These are phyloP conservation scores for Macroventuria anomochaeta DNA, from an alignment of 2,329 filamentous ascomycete genomes.

Conservation along the genomic window DNA sequence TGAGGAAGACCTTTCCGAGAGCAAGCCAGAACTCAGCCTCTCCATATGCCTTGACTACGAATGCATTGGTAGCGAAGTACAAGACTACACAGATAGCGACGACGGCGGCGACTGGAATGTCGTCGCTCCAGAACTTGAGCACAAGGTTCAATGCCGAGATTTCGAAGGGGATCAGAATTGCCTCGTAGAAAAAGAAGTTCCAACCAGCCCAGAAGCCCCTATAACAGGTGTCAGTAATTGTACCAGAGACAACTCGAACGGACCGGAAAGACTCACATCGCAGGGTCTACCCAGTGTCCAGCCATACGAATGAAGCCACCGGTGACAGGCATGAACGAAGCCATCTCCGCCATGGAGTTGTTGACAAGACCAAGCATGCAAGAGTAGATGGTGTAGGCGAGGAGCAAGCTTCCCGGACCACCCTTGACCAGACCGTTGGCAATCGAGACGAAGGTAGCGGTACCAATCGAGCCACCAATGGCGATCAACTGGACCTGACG, in stretches of 20 bases:
- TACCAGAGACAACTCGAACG: not conserved
- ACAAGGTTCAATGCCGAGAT: constrained; percentile 50
- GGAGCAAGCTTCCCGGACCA: constrained; percentile 59
- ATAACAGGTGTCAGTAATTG: not conserved
- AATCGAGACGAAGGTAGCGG: constrained; percentile 64
- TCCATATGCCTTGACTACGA: constrained; percentile 51
- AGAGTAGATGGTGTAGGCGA: constrained; percentile 63
- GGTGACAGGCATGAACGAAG: constrained; percentile 64
- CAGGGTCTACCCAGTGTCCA: constrained; percentile 64
- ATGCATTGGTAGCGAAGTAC: constrained; percentile 47
- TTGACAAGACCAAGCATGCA: constrained; percentile 64
- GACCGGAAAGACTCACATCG: constrained; percentile 54
- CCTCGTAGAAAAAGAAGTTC: constrained; percentile 58
- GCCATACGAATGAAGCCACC: constrained; percentile 68
- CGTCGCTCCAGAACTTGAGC: constrained; percentile 50
- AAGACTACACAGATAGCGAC: constrained; percentile 47
- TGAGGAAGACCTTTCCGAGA: constrained; percentile 50
- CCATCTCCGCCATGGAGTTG: constrained; percentile 69
- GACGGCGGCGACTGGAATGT: constrained; percentile 49
- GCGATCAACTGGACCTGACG: constrained; percentile 44
- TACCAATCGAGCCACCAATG: constrained; percentile 43
- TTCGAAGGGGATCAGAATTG: constrained; percentile 57
- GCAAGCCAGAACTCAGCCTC: constrained; percentile 51
- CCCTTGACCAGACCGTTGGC: constrained; percentile 58
- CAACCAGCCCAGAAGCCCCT: constrained; percentile 60